Percentiles rank a stretch among this genome's conserved stretches.
phyloP scores from a whole-genome alignment of 768 basidiomycete species.

The Suillus luteus region DNA sequence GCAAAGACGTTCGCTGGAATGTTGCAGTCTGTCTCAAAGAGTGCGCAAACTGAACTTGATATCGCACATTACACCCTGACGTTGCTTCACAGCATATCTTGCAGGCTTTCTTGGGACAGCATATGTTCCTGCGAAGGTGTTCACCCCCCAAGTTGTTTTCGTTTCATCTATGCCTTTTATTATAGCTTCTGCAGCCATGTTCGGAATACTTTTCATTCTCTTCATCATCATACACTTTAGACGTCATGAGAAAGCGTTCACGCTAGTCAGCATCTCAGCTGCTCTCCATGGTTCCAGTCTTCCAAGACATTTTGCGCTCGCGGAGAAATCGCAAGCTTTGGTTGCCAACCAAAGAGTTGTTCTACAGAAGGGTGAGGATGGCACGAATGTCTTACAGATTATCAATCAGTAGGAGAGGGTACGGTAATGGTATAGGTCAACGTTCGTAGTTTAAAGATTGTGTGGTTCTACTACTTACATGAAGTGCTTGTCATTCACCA shows the following conservation, averaged over 20 bases:
- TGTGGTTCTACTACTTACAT: background rate
- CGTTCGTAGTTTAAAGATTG: background rate
- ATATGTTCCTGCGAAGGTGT: constrained; percentile 32
- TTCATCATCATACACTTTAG: constrained; percentile 26
- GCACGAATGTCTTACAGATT: constrained; percentile 15
- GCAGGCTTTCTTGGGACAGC: constrained; percentile 27
- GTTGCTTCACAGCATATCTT: constrained; percentile 21
- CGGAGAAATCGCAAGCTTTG: background rate
- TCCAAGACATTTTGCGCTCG: constrained; percentile 22
- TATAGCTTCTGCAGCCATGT: constrained; percentile 25
- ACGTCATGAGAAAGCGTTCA: constrained; percentile 27
- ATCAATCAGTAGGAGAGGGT: background rate
- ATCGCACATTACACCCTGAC: background rate
- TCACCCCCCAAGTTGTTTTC: constrained; percentile 25
- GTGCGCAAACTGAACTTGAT: constrained; percentile 19
- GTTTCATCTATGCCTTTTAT: constrained; percentile 31
- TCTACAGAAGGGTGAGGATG: constrained; percentile 10
- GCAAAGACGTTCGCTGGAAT: constrained; percentile 24
- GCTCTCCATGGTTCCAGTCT: constrained; percentile 29
- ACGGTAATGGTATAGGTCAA: background rate
- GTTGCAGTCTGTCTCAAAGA: constrained; percentile 20
- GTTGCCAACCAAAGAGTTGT: background rate
- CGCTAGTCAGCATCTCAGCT: constrained; percentile 24
- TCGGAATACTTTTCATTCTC: constrained; percentile 24
- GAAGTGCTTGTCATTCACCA: background rate